These are phyloP conservation scores for Meyerozyma smithsonii DNA, from an alignment of 1,139 yeast species.

Conservation along the genomic window DNA sequence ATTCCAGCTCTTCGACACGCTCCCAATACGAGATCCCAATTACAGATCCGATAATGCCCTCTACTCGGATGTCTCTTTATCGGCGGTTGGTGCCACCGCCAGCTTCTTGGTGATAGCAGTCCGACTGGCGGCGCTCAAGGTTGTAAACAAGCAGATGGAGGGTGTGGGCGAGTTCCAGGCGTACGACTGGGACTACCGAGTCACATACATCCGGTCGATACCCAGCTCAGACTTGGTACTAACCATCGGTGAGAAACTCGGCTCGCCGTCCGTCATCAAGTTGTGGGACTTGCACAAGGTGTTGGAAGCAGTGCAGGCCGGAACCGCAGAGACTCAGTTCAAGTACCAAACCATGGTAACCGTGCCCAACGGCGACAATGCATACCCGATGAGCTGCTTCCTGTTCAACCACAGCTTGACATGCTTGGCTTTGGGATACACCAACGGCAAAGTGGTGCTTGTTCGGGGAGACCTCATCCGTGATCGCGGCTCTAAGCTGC, in stretches of 20 bases:
- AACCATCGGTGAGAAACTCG: conserved; percentile 72
- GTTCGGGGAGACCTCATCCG: conserved; percentile 83
- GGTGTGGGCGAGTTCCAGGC: conserved; percentile 52
- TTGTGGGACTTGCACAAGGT: conserved; percentile 65
- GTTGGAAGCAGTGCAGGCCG: conserved; percentile 16
- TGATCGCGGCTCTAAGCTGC: conserved; percentile 87
- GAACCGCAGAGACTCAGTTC: conserved; percentile 28
- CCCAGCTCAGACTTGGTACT: conserved; percentile 48
- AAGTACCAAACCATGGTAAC: conserved; percentile 30
- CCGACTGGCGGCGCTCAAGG: conserved; percentile 49
- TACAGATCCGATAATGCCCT: conserved; percentile 58
- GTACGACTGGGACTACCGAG: conserved; percentile 58
- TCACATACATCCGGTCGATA: conserved; percentile 51
- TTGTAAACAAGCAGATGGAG: conserved; percentile 45
- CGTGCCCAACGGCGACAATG: conserved; percentile 51
- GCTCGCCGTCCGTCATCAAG: conserved; percentile 60
- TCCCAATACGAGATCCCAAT: conserved; percentile 82
- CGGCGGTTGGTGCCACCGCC: conserved; percentile 54
- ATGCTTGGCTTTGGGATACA: conserved; percentile 75
- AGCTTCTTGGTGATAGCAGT: conserved; percentile 58
- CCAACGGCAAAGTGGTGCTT: conserved; percentile 79
- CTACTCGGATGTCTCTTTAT: conserved; percentile 74
- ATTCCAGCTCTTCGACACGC: conserved; percentile 79
- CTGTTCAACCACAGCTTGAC: conserved; percentile 53
- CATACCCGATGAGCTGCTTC: conserved; percentile 70